Percentiles rank a stretch among this genome's conserved stretches.
phyloP scores from a whole-genome alignment of 805 yeast species.

The Clavispora vitiphila region DNA sequence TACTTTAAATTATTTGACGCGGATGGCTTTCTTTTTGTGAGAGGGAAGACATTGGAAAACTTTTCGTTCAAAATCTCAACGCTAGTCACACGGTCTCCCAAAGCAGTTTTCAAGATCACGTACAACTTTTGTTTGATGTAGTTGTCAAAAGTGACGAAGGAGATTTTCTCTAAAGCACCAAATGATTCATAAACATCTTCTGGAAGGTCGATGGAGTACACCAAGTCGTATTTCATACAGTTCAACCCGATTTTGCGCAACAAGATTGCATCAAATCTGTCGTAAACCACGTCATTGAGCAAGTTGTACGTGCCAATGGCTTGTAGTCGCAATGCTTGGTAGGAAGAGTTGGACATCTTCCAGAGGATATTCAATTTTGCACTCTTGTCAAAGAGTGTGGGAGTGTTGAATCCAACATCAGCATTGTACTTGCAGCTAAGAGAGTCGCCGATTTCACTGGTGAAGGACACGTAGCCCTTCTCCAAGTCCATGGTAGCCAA shows the following conservation, averaged over 20 bases:
- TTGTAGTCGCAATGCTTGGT: conserved; percentile 53
- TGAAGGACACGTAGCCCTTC: conserved; percentile 63
- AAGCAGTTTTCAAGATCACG: conserved; percentile 50
- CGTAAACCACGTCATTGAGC: conserved; percentile 74
- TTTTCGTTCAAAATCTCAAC: conserved; percentile 30
- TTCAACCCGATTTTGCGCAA: conserved; percentile 52
- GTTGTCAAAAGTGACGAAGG: conserved; percentile 65
- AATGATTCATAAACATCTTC: conserved; percentile 42
- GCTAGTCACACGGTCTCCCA: conserved; percentile 45
- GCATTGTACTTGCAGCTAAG: conserved; percentile 39
- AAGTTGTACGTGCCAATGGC: conserved; percentile 65
- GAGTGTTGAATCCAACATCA: conserved; percentile 61
- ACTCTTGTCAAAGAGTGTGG: conserved; percentile 71
- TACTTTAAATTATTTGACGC: conserved; percentile 24
- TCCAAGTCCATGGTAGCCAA: conserved; percentile 72
- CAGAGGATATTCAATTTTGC: conserved; percentile 76
- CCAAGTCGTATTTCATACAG: conserved; percentile 62
- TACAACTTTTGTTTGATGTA: conserved; percentile 59
- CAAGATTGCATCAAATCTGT: conserved; percentile 76
- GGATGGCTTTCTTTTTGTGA: conserved; percentile 51
- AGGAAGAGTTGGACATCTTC: conserved; percentile 71
- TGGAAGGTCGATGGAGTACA: conserved; percentile 48
- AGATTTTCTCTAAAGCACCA: conserved; percentile 67
- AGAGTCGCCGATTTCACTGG: conserved; percentile 47
- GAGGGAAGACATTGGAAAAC: conserved; percentile 27